Evolutionary conservation across 2,329 filamentous ascomycete species (phyloP).

Genomic region (Penicillium vulpinum): DNA sequence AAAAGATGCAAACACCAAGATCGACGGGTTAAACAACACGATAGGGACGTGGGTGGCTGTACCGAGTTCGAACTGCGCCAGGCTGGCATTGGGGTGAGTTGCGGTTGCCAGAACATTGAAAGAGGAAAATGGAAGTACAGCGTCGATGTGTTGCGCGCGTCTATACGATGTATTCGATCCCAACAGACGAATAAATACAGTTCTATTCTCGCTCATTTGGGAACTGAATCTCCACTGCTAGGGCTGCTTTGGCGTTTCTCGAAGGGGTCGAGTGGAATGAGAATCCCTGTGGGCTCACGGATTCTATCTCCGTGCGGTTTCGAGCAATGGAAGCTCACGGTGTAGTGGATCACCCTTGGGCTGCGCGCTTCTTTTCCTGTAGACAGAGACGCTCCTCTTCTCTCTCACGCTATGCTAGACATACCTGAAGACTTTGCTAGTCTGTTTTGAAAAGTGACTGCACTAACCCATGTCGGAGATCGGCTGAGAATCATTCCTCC

Average conservation of each 20-base stretch:
- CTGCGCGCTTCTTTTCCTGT: not conserved
- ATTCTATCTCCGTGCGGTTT: constrained; percentile 22
- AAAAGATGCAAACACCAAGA: not conserved
- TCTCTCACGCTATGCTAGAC: not conserved
- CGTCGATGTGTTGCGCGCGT: not conserved
- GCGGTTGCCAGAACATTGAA: not conserved
- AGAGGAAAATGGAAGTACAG: not conserved
- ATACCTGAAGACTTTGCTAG: not conserved
- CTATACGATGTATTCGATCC: not conserved
- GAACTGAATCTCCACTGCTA: not conserved
- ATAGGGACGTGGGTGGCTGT: not conserved
- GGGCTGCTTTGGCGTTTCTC: not conserved
- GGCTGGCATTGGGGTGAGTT: not conserved
- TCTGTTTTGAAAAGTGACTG: not conserved
- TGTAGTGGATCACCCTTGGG: constrained; percentile 11
- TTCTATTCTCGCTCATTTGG: not conserved
- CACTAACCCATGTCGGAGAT: not conserved
- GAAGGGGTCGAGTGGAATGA: constrained; percentile 11
- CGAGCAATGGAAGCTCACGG: constrained; percentile 11
- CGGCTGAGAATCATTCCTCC: not conserved
- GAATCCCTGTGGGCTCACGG: constrained; percentile 13
- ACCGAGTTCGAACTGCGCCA: not conserved
- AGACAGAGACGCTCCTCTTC: not conserved
- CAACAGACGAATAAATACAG: not conserved
- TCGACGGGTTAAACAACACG: not conserved